phyloP scores from a whole-genome alignment of 2,329 filamentous ascomycete species.

The Fusarium sarcochroum region DNA sequence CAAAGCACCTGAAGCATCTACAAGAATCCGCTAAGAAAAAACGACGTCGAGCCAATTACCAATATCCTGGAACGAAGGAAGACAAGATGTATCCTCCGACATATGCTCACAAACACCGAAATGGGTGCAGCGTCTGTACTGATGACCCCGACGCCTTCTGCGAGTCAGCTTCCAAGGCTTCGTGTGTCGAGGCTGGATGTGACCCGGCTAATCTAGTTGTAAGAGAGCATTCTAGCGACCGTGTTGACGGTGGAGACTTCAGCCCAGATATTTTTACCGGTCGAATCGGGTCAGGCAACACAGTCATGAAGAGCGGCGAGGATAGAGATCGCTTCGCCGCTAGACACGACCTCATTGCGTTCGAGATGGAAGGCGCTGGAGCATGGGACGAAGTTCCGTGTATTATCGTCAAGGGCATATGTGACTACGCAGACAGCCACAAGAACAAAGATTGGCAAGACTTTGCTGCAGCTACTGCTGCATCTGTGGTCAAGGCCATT shows the following conservation, averaged over 20 bases:
- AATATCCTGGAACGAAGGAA: not conserved
- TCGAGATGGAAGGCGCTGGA: conserved; percentile 55
- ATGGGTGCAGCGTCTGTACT: not conserved
- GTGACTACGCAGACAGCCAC: conserved; percentile 17
- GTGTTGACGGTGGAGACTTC: not conserved
- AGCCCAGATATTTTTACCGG: not conserved
- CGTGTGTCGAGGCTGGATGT: not conserved
- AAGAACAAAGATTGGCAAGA: conserved; percentile 4
- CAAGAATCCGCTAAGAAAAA: not conserved
- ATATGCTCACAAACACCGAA: not conserved
- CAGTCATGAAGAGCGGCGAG: conserved; percentile 54
- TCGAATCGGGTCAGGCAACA: conserved; percentile 54
- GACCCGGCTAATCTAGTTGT: not conserved
- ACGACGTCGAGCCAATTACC: not conserved
- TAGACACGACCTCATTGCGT: conserved; percentile 32
- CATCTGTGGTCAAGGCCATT: conserved; percentile 4
- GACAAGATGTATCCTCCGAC: not conserved
- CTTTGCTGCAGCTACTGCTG: conserved; percentile 14
- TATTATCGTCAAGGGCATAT: conserved; percentile 52
- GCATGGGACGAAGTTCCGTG: conserved; percentile 53
- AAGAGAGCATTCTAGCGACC: not conserved
- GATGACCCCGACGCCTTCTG: not conserved
- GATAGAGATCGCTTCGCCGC: conserved; percentile 52
- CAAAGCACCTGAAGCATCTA: not conserved
- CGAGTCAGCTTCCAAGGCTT: not conserved